Conservation (phyloP, 495 filamentous ascomycete genomes). For the Aspergillus bertholletiae region DNA sequence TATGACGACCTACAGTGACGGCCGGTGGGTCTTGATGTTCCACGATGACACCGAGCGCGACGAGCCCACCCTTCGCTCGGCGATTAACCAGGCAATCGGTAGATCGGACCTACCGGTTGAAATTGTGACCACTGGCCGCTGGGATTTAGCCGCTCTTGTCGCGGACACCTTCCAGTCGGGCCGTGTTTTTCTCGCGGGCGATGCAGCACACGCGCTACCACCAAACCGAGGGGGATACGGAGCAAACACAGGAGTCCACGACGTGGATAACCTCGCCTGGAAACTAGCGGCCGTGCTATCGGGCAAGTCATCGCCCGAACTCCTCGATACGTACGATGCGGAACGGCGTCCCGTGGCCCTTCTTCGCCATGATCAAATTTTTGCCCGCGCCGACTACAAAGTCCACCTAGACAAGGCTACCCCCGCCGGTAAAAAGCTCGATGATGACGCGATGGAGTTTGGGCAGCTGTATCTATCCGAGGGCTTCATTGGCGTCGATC, state of each 20-base stretch:
- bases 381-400: constrained; percentile 25
- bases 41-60: constrained; percentile 24
- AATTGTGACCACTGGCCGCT: constrained; percentile 25
- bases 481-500: constrained; percentile 14
- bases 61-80: constrained; percentile 7
- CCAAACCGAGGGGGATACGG: constrained; percentile 46
- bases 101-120: constrained; percentile 18
- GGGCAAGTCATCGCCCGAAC: constrained; percentile 26
- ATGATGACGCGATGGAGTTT: background rate
- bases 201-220: constrained; percentile 49
- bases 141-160: constrained; percentile 25
- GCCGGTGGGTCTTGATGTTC: constrained; percentile 28
- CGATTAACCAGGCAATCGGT: constrained; percentile 21
- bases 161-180: constrained; percentile 26
- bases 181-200: constrained; percentile 45
- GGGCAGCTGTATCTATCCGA: background rate
- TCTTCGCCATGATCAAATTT: constrained; percentile 27
- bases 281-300: constrained; percentile 44
- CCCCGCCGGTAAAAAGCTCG: background rate
- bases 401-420: constrained; percentile 9
- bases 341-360: constrained; percentile 49
- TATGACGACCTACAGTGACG: constrained; percentile 25
- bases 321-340: constrained; percentile 47
- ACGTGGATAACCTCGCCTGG: constrained; percentile 47
- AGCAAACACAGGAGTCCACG: constrained; percentile 46